phyloP scores from a whole-genome alignment of 768 basidiomycete species.

The Leccinum boreale region DNA sequence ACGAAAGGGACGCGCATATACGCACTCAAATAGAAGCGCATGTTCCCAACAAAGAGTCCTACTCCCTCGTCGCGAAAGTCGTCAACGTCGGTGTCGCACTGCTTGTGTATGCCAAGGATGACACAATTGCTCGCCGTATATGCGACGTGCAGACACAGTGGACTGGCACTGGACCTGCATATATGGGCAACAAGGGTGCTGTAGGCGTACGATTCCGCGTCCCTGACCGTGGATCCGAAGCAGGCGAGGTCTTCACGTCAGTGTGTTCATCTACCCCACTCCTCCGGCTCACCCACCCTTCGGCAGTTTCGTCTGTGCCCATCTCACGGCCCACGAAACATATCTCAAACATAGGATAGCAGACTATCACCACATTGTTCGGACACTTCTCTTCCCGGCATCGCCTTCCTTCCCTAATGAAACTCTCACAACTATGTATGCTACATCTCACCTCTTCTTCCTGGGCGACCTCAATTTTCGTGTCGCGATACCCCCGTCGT shows the following conservation, averaged over 20 bases:
- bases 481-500: slow-evolving; percentile 55
- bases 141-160: slow-evolving; percentile 69
- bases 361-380: slow-evolving; percentile 81
- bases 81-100: slow-evolving; percentile 87
- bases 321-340: slow-evolving; percentile 79
- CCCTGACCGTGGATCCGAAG: slow-evolving; percentile 45
- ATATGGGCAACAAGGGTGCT: slow-evolving; percentile 95
- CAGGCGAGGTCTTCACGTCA: slow-evolving; percentile 83
- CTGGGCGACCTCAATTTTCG: slow-evolving; percentile 95
- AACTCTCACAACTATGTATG: slow-evolving; percentile 62
- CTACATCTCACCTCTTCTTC: slow-evolving; percentile 88
- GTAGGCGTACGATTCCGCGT: slow-evolving; percentile 85
- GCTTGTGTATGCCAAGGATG: slow-evolving; percentile 81
- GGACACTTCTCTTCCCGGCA: slow-evolving; percentile 74
- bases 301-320: slow-evolving; percentile 84
- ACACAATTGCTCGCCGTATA: slow-evolving; percentile 56
- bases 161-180: slow-evolving; percentile 68
- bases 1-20: slow-evolving; percentile 68
- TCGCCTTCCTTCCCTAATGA: slow-evolving; percentile 36
- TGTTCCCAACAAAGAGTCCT: slow-evolving; percentile 68
- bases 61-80: slow-evolving; percentile 72
- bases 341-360: slow-evolving; percentile 63
- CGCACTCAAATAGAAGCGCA: slow-evolving; percentile 69
- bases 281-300: background rate
- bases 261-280: slow-evolving; percentile 28